phyloP scores from a whole-genome alignment of 257 asterid species.

The Ligustrum vulgare region DNA sequence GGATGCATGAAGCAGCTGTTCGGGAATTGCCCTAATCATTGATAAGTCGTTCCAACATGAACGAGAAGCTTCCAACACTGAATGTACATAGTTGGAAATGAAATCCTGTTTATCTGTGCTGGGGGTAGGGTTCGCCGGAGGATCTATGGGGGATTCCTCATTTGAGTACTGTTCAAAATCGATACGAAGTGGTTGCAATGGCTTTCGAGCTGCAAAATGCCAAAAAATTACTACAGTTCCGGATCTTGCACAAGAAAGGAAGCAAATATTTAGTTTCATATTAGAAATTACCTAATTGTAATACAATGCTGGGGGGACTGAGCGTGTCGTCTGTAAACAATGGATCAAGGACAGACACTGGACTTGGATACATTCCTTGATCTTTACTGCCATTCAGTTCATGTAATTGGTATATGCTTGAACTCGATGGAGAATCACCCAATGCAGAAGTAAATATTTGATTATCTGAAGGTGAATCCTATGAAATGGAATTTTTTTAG shows the following conservation, averaged over 20 bases:
- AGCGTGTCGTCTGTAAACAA: slow-evolving; percentile 48
- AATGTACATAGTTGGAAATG: slow-evolving; percentile 48
- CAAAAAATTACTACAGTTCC: slow-evolving; percentile 1
- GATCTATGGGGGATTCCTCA: slow-evolving; percentile 28
- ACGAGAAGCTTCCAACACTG: slow-evolving; percentile 48
- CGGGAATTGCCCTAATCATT: slow-evolving; percentile 26
- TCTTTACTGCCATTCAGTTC: slow-evolving; percentile 35
- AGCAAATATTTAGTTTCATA: slow-evolving; percentile 6
- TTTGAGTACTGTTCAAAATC: slow-evolving; percentile 52
- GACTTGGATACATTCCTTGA: slow-evolving; percentile 74
- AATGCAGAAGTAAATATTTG: slow-evolving; percentile 41
- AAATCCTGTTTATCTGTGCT: slow-evolving; percentile 40
- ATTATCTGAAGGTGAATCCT: slow-evolving; percentile 44
- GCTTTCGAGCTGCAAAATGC: slow-evolving; percentile 36
- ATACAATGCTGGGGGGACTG: slow-evolving; percentile 46
- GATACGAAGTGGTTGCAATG: slow-evolving; percentile 49
- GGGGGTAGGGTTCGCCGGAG: slow-evolving; percentile 19
- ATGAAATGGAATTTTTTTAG: slow-evolving; percentile 19
- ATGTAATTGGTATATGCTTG: slow-evolving; percentile 35
- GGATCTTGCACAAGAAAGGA: neutral
- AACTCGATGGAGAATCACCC: slow-evolving; percentile 42
- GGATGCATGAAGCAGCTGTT: slow-evolving; percentile 43
- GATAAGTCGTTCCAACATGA: slow-evolving; percentile 49
- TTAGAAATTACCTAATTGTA: slow-evolving; percentile 43
- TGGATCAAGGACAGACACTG: slow-evolving; percentile 78